These are phyloP conservation scores for Priceomyces haplophilus DNA, from an alignment of 805 yeast species.

Conservation along the genomic window DNA sequence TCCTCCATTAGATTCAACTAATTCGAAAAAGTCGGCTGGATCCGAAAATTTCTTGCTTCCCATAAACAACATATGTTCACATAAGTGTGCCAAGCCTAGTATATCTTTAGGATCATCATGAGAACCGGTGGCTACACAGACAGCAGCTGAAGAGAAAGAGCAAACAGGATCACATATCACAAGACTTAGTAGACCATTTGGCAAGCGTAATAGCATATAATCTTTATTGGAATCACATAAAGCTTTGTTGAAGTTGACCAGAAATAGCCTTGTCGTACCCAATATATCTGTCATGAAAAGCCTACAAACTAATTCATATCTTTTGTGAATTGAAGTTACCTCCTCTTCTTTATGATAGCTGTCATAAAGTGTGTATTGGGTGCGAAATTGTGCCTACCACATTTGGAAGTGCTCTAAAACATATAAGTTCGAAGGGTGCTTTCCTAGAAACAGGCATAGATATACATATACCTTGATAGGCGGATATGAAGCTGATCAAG, in stretches of 20 bases:
- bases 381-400: neutral
- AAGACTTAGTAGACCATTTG: conserved; percentile 67
- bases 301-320: neutral
- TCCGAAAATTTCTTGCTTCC: conserved; percentile 56
- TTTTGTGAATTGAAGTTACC: neutral
- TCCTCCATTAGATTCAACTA: conserved; percentile 51
- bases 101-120: conserved; percentile 67
- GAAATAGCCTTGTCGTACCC: conserved; percentile 9
- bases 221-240: conserved; percentile 33
- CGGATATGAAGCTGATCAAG: no score
- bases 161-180: conserved; percentile 74
- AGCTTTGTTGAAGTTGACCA: conserved; percentile 28
- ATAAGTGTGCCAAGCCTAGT: conserved; percentile 77
- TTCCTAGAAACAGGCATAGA: no score
- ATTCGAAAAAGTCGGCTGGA: conserved; percentile 43
- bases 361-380: neutral
- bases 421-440: no score
- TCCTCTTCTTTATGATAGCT: neutral
- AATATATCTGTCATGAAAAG: conserved; percentile 3
- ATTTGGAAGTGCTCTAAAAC: neutral
- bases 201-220: conserved; percentile 48
- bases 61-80: conserved; percentile 26
- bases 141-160: conserved; percentile 62
- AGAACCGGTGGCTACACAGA: conserved; percentile 79
- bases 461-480: no score